Base-by-base conservation (phyloP, 306 rosid genomes). In the Lotus japonicus region DNA sequence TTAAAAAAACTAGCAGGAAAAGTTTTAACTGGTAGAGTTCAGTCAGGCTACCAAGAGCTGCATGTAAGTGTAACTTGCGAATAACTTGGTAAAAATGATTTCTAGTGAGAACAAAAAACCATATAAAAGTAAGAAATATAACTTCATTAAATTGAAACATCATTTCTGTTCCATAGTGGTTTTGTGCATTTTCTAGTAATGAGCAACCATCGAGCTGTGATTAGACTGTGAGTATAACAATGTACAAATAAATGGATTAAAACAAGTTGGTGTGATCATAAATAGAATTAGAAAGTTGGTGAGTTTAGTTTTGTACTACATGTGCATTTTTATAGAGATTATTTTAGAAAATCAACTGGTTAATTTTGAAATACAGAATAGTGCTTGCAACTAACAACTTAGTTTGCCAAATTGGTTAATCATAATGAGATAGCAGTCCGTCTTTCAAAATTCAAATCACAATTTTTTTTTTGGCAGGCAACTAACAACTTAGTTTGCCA, bases 121-220 rank as follows among this genome's bases (percentile, higher is more conserved):
- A 13, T 18, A 21, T 36, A 19, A 18, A 60, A 36, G 59, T 35
- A 60, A 78, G 58, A 67, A 17, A 9, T n/a, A 55, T 45, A 46
- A 58, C 21, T 61, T 57, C 54, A 62, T 58, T 51, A 53, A 70
- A 45, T 23, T 49, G 73, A 70, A 51, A 39, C 51, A 53, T 35
- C 49, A 21, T 7, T 6, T 36, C 12, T 11, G 46, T 11, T 19
- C 6, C 54, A 38, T 15, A 14, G 44, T 53, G 44, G 65, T 19
- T 23, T 56, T 8, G 19, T 7, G 39, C 63, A 26, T 56, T 19
- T 43, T 42, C 71, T 44, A 56, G 31, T 39, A 56, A 63, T 11
- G 11, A 48, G 12, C 68, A 64, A 70, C 39, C 72, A 63, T 31
- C 53, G 8, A 55, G 23, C 11, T n/a, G n/a, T n/a, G 14, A 13